These are phyloP conservation scores for Nigrospora osmanthi DNA, from an alignment of 2,329 filamentous ascomycete genomes.

Conservation along the genomic window DNA sequence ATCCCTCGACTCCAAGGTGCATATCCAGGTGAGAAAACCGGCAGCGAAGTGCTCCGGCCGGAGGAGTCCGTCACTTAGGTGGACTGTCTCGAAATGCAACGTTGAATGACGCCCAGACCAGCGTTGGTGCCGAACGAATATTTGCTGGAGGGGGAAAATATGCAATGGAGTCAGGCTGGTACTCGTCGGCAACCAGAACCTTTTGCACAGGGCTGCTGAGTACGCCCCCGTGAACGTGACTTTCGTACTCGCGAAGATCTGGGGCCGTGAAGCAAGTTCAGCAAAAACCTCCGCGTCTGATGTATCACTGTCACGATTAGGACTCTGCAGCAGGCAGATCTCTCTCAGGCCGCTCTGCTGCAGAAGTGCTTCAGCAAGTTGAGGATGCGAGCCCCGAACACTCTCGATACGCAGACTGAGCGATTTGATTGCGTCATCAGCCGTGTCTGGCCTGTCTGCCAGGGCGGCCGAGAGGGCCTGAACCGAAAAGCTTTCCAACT, in stretches of 20 bases:
- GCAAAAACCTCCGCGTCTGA: constrained; percentile 2
- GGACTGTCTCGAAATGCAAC: constrained; percentile 1
- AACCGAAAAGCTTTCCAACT: background rate
- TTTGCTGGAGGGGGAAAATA: constrained; percentile 7
- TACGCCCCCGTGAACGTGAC: constrained; percentile 6
- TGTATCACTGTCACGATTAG: constrained; percentile 1
- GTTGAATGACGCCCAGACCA: background rate
- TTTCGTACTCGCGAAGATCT: constrained; percentile 2
- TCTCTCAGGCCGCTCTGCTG: constrained; percentile 1
- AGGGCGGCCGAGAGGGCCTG: background rate
- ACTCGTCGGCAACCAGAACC: constrained; percentile 4
- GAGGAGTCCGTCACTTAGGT: constrained; percentile 6
- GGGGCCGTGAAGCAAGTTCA: constrained; percentile 2
- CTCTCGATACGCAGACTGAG: constrained; percentile 9
- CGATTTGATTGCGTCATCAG: constrained; percentile 2
- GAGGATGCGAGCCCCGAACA: constrained; percentile 5
- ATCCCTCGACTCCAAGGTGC: background rate
- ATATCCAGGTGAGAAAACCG: constrained; percentile 5
- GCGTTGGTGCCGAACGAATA: constrained; percentile 1
- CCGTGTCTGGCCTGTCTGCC: background rate
- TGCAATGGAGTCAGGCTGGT: background rate
- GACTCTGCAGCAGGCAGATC: constrained; percentile 7
- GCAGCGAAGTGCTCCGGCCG: constrained; percentile 7
- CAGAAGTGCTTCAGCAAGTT: constrained; percentile 5
- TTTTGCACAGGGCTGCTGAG: constrained; percentile 7